Conservation (phyloP, 495 filamentous ascomycete species). For the Penicillium waksmanii region DNA sequence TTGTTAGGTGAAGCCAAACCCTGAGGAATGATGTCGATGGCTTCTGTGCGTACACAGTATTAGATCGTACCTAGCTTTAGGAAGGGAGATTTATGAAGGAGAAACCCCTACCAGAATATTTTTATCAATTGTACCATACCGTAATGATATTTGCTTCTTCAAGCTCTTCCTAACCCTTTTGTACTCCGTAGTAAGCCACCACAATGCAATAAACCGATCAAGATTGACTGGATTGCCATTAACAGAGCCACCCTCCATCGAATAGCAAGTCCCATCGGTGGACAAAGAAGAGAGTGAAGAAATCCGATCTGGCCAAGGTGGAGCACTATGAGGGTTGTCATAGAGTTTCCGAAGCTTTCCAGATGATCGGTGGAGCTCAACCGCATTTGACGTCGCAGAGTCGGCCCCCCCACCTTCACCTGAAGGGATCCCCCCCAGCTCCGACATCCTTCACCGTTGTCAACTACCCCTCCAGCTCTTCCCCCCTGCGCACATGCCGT, state of each 20-base stretch:
- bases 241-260: neutral
- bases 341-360: conserved; percentile 37
- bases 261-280: neutral
- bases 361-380: conserved; percentile 46
- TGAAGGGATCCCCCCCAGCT: conserved; percentile 27
- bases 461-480: conserved; percentile 17
- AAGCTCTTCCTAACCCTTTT: too few relatives aligned
- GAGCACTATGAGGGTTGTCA: conserved; percentile 19
- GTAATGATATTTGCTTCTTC: too few relatives aligned
- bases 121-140: too few relatives aligned
- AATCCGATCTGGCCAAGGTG: conserved; percentile 11
- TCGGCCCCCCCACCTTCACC: conserved; percentile 29
- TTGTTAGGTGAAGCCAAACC: neutral
- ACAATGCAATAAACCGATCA: conserved; percentile 16
- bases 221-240: conserved; percentile 18
- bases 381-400: conserved; percentile 46
- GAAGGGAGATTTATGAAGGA: neutral
- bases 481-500: conserved; percentile 25
- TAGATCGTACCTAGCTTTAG: neutral
- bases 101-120: too few relatives aligned
- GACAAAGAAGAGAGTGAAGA: conserved; percentile 7
- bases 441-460: conserved; percentile 18
- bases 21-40: too few relatives aligned
- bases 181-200: conserved; percentile 18
- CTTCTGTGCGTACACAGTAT: too few relatives aligned